phyloP scores from a whole-genome alignment of 2,329 filamentous ascomycete species.

The Ascochyta fabae region DNA sequence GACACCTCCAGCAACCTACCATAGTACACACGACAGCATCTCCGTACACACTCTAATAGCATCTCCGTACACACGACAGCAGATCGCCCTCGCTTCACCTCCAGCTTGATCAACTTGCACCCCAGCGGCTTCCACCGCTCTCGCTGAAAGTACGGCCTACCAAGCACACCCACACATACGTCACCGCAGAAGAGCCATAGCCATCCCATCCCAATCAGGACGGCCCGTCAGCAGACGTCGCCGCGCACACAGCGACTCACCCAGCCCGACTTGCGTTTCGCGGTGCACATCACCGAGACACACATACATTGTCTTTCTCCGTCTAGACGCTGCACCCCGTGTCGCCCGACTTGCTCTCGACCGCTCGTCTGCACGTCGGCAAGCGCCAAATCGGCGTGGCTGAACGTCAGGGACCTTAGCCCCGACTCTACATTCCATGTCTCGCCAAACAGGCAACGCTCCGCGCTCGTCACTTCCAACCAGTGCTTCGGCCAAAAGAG shows the following conservation, averaged over 20 bases:
- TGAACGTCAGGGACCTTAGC: conserved; percentile 6
- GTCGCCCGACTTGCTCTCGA: background rate
- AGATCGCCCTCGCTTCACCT: background rate
- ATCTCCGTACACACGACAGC: background rate
- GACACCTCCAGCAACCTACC: background rate
- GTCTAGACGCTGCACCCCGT: background rate
- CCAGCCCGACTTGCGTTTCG: conserved; percentile 1
- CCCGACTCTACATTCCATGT: background rate
- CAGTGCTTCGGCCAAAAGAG: conserved; percentile 9
- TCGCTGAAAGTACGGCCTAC: background rate
- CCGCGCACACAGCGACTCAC: background rate
- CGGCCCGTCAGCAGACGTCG: background rate
- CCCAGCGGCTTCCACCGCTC: background rate
- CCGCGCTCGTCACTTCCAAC: background rate
- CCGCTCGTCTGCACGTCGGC: background rate
- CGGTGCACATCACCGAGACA: background rate
- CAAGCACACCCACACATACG: background rate
- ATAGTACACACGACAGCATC: background rate
- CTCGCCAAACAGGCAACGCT: conserved; percentile 4
- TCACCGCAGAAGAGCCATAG: conserved; percentile 6
- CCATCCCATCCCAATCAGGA: background rate
- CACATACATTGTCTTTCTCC: background rate
- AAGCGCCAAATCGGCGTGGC: conserved; percentile 8
- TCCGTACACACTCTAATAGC: background rate
- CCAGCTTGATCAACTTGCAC: background rate